Percentiles rank a stretch among this genome's conserved stretches.
Conservation (phyloP, 352 stramenopile genomes). For the Elongisporangium senticosum region DNA sequence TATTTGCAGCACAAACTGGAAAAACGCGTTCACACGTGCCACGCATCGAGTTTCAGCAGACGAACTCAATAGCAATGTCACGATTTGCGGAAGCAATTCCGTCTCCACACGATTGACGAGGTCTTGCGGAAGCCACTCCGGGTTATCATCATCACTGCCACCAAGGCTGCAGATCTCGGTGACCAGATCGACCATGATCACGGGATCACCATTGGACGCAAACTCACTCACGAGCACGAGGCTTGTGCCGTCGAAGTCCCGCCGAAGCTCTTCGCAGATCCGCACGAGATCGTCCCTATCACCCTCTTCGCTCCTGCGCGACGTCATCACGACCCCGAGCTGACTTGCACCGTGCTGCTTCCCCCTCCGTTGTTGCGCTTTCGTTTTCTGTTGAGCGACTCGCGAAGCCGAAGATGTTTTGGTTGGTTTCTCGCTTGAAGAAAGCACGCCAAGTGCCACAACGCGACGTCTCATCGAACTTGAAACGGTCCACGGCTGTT, state of each 20-base stretch:
- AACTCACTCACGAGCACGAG: constrained; percentile 37
- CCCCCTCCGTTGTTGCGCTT: neutral
- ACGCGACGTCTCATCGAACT: neutral
- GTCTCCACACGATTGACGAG: constrained; percentile 33
- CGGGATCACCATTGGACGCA: constrained; percentile 20
- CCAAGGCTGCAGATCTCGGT: constrained; percentile 4
- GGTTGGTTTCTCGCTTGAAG: neutral
- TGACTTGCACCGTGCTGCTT: neutral
- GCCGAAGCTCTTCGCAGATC: constrained; percentile 28
- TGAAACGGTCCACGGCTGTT: neutral
- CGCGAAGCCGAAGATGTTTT: neutral
- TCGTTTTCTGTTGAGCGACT: neutral
- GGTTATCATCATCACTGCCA: neutral
- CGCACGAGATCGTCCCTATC: constrained; percentile 7
- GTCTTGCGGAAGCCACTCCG: constrained; percentile 15
- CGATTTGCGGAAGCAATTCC: constrained; percentile 51
- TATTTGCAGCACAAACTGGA: constrained; percentile 36
- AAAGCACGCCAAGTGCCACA: neutral
- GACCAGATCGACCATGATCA: constrained; percentile 24
- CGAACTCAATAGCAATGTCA: constrained; percentile 43
- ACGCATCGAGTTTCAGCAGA: constrained; percentile 23
- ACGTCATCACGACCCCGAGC: neutral
- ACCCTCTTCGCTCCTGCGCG: neutral
- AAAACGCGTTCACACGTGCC: constrained; percentile 34
- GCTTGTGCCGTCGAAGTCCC: constrained; percentile 51